Base-by-base conservation (phyloP, 148 eudicot species). In the Heliamphora exappendiculata region DNA sequence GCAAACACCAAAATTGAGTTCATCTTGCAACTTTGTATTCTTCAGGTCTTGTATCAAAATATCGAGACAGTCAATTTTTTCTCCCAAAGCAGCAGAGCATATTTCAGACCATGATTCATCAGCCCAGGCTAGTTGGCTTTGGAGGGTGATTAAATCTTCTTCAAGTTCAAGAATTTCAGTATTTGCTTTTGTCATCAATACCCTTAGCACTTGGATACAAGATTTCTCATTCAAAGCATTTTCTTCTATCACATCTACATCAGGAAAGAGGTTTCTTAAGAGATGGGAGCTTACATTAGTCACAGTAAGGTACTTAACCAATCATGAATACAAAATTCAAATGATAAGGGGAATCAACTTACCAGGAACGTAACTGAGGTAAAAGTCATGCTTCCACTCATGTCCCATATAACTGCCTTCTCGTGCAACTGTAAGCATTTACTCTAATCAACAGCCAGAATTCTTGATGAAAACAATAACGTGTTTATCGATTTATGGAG, bases 161-260 rank as follows among this genome's bases (percentile, higher is more conserved):
- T 89, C 94, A 78, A 87, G 90, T 75, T 89, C 84, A 54, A 68
- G 65, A 76, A 90, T 86, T 62, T 92, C 94, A 63, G 74, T 63
- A 85, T 92, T 89, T 80, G 91, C 93, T 76, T 86, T 83, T 20
- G 81, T 75, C 17, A 86, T 76, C 83, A 86, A 73, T 78, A 67
- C 68, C 68, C 63, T 80, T 31, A 90, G 82, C 58, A 84, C 91
- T 83, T 89, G 86, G 19, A 80, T 65, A 82, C 89, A 85, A 72
- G 78, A 78, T 73, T 84, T 79, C 83, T 86, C 91, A 72, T 85
- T 86, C 66, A 77, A 67, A 22, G 73, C 87, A 73, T 76, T 79
- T 82, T 90, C 94, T 72, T 89, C 88, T 62, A 87, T 76, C 67
- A 79, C 31, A 88, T 89, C 94, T 89, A 79, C 33, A 63, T 70